Base-by-base conservation (phyloP, 441 rosid species). In the Eugenia klotzschiana region DNA sequence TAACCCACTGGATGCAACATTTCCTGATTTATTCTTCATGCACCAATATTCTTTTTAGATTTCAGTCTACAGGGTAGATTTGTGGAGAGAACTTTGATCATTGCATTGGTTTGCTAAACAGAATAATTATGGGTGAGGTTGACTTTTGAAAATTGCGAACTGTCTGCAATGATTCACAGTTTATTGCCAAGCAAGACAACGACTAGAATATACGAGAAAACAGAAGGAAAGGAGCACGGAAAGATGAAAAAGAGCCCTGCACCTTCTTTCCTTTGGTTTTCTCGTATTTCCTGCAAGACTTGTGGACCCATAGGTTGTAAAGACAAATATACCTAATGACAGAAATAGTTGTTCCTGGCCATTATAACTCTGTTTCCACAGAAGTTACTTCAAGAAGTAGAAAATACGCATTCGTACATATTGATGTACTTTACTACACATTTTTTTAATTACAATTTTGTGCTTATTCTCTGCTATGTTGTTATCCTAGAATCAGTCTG, bases 401-500 rank as follows among this genome's bases (percentile, higher is more conserved):
- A 8, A 60, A 60, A 60, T 60, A 60, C 1, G 23, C 23, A 16
- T 60, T 29, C 12, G 1, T 29, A 60, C 22, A 29, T 29, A 60
- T 29, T 4, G 4, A 33, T 2, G 15, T 37, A 64, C 64, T 73
- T 79, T 25, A 16, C 51, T 33, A 27, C 27, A 13, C 41, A 29
- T 26, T 81, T 41, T 53, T 74, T 79, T 46, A 74, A 74, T 80
- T 43, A 18, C 80, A 43, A 10, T 57, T 53, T 16, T 29, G 15
- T 79, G 12, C 69, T 84, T 82, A 46, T 51, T 55, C 11, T 33
- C 29, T 27, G 49, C 56, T 54, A 25, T 33, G 27, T 55, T n/a
- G 27, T 83, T 22, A 29, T 43, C 6, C 57, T 41, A 72, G 79
- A 86, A 88, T 55, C 93, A 93, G 98, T 87, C 92, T 55, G 79